These are phyloP conservation scores for Candida glaebosa DNA, from an alignment of 805 yeast species.

Conservation along the genomic window DNA sequence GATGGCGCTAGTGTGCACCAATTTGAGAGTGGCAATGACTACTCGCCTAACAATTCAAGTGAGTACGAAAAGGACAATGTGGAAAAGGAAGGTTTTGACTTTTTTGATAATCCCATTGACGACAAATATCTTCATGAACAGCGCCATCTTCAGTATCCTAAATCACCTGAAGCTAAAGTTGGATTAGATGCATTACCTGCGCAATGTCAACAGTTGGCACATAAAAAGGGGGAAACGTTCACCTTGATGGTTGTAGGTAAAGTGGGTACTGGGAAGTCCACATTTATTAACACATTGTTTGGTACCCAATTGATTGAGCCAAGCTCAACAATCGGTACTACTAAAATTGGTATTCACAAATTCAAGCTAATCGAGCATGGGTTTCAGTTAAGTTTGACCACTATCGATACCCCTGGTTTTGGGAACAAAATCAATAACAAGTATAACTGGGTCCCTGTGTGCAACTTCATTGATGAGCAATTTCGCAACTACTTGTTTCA, in stretches of 20 bases:
- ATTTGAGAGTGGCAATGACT: background rate
- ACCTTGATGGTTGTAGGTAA: slow-evolving; percentile 37
- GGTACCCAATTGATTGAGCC: slow-evolving; percentile 29
- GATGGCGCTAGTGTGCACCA: background rate
- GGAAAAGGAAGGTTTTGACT: background rate
- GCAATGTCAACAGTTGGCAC: slow-evolving; percentile 23
- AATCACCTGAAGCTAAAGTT: slow-evolving; percentile 7
- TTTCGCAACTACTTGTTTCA: slow-evolving; percentile 63
- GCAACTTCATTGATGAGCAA: slow-evolving; percentile 76
- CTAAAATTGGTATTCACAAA: slow-evolving; percentile 27
- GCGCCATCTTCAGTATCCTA: background rate
- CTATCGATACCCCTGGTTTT: slow-evolving; percentile 73
- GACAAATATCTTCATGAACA: background rate
- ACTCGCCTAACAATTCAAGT: background rate
- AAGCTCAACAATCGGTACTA: slow-evolving; percentile 5
- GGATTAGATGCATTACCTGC: slow-evolving; percentile 27
- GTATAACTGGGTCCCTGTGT: slow-evolving; percentile 40
- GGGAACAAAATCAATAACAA: slow-evolving; percentile 59
- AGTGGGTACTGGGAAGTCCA: slow-evolving; percentile 57
- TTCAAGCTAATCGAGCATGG: slow-evolving; percentile 58
- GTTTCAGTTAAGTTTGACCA: slow-evolving; percentile 56
- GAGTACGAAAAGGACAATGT: background rate
- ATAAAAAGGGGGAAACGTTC: slow-evolving; percentile 29
- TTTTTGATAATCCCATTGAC: background rate
- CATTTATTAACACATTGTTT: slow-evolving; percentile 78